Conservation (phyloP, 305 asterid genomes). For the Solanum hybrid region DNA sequence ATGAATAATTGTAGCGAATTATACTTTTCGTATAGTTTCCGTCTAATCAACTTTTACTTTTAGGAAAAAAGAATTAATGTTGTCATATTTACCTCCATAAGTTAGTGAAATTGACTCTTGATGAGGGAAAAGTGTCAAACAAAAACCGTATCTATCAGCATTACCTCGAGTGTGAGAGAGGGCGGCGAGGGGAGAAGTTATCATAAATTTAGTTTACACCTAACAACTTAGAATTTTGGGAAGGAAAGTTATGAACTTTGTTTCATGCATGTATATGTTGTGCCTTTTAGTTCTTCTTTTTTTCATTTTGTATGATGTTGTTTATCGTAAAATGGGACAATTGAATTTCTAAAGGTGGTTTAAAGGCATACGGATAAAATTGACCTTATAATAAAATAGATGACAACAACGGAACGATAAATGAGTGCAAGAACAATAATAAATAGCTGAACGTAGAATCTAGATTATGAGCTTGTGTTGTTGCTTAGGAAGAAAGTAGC, state of each 20-base stretch:
- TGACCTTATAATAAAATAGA: background rate
- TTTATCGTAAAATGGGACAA: background rate
- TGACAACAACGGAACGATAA: background rate
- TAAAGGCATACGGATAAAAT: background rate
- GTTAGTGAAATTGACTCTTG: background rate
- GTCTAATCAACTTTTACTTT: background rate
- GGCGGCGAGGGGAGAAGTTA: background rate
- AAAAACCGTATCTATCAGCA: background rate
- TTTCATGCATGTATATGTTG: background rate
- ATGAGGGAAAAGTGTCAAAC: background rate
- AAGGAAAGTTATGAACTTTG: background rate
- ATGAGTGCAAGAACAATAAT: background rate
- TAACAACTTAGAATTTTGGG: background rate
- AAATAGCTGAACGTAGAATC: background rate
- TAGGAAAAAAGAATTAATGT: background rate
- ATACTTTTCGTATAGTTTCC: background rate
- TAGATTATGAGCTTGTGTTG: background rate
- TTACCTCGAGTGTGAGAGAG: background rate
- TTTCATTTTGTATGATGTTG: background rate
- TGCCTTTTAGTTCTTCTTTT: background rate
- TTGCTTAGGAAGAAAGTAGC: background rate
- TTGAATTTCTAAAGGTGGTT: background rate
- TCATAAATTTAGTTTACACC: background rate
- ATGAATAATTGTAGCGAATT: background rate
- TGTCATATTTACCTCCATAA: background rate